Base-by-base conservation (phyloP, 306 rosid genomes). In the Rosa multiflora region DNA sequence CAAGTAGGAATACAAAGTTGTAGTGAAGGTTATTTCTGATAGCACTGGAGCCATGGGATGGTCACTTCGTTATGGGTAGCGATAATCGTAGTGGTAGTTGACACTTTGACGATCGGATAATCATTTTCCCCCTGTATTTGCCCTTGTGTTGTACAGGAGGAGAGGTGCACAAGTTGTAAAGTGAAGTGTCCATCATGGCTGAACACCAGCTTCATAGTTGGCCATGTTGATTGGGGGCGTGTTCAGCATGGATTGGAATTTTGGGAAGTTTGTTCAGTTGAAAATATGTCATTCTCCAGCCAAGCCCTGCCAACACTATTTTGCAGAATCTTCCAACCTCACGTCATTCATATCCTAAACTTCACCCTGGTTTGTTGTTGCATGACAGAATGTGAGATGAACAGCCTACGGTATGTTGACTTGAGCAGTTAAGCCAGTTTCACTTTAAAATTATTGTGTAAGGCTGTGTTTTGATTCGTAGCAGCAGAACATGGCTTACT, bases 91-190 rank as follows among this genome's bases (percentile, higher is more conserved):
- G 93, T 91, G 91, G 90, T 90, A 91, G 94, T 96, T 83, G 90
- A 90, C 87, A 88, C 90, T 93, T 93, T 93, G 92, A 93, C 81
- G 86, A 85, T 96, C 98, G 97, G 92, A 96, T 96, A 96, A 93
- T 89, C 97, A 91, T 91, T 95, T 93, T 89, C 94, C 96, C 90
- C 99, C 98, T 96, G 94, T 91, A 96, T 96, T 96, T 96, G 97
- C 93, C 94, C 98, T 96, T 96, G 98, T 96, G 99, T 90, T 95
- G 97, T 89, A 95, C 99, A 93, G 98, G 99, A 94, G 93, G 94
- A 86, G 86, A 87, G 90, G 86, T 93, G 98, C 96, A 72, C 83
- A 73, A 86, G 92, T 83, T 79, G 87, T 88, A 91, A 89, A 88
- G 93, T 88, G 93, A 92, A 92, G 93, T 88, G 96, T 90, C 91